phyloP scores from a whole-genome alignment of 495 filamentous ascomycete genomes.

The Tetracladium setigerum region DNA sequence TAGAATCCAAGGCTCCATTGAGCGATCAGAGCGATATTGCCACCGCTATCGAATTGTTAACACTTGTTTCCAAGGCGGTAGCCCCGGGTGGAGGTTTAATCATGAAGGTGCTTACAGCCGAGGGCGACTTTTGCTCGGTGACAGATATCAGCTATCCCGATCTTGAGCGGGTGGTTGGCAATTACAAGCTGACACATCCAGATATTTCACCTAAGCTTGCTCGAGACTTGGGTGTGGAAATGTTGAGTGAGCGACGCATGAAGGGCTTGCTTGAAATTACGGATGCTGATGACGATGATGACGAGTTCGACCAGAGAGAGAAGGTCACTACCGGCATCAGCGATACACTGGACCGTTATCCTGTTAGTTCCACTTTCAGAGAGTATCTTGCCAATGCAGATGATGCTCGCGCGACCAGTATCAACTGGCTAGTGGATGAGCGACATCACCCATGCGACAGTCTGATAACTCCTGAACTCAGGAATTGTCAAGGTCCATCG shows the following conservation, averaged over 20 bases:
- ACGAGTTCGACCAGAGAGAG: constrained; percentile 33
- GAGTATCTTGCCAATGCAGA: constrained; percentile 43
- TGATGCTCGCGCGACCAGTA: constrained; percentile 26
- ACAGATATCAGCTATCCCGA: constrained; percentile 11
- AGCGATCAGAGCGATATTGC: constrained; percentile 14
- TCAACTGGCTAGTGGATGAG: constrained; percentile 31
- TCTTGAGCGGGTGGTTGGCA: constrained; percentile 6
- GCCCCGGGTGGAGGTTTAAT: not conserved
- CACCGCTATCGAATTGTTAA: constrained; percentile 22
- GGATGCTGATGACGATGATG: constrained; percentile 27
- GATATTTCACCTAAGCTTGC: constrained; percentile 18
- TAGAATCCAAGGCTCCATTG: constrained; percentile 4
- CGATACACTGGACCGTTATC: constrained; percentile 33
- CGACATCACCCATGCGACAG: constrained; percentile 4
- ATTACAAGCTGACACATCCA: constrained; percentile 24
- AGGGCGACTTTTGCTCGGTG: not conserved
- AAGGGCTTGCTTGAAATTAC: constrained; percentile 21
- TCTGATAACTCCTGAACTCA: constrained; percentile 23
- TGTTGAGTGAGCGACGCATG: constrained; percentile 17
- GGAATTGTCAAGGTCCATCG: constrained; percentile 28
- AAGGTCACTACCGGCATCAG: constrained; percentile 25
- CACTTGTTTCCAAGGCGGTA: constrained; percentile 16
- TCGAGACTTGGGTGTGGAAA: constrained; percentile 19
- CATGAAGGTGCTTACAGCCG: constrained; percentile 8
- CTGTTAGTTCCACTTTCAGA: constrained; percentile 30